These are phyloP conservation scores for Alloteropsis angusta DNA, from an alignment of 202 grass and related monocot species.

Conservation along the genomic window DNA sequence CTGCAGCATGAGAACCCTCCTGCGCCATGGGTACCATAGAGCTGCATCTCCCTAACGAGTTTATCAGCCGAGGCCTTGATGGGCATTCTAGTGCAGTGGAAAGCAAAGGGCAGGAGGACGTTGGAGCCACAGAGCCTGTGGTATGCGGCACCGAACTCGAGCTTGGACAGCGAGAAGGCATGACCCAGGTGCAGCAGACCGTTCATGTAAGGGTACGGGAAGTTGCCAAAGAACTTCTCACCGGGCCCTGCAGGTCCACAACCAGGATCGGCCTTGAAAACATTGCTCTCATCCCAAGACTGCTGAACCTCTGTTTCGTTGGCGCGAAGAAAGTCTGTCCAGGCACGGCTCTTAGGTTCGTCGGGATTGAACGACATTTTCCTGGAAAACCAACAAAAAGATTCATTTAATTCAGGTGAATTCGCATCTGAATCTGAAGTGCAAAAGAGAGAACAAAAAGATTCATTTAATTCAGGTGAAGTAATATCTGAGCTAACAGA, in stretches of 20 bases:
- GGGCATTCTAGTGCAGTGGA: constrained; percentile 90
- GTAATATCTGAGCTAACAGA: too few relatives aligned
- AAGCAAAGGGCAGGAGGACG: constrained; percentile 75
- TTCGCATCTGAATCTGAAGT: too few relatives aligned
- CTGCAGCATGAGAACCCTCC: not conserved
- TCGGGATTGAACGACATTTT: constrained; percentile 43
- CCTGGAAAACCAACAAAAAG: constrained; percentile 12
- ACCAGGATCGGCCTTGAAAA: constrained; percentile 60
- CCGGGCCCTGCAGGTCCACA: constrained; percentile 24
- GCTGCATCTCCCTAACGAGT: constrained; percentile 37
- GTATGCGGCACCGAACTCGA: constrained; percentile 78
- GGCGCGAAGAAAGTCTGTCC: constrained; percentile 47
- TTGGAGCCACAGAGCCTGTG: constrained; percentile 57
- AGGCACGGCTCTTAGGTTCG: constrained; percentile 38
- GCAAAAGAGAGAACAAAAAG: too few relatives aligned
- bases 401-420: too few relatives aligned
- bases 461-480: too few relatives aligned
- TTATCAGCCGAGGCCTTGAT: constrained; percentile 89
- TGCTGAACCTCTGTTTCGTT: constrained; percentile 34
- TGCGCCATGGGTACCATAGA: too few relatives aligned
- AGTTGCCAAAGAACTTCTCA: constrained; percentile 89
- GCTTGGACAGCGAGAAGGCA: constrained; percentile 71
- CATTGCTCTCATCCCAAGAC: constrained; percentile 50
- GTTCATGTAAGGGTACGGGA: constrained; percentile 88
- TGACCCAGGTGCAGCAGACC: constrained; percentile 71